Evolutionary conservation across 2,329 filamentous ascomycete species (phyloP).

Genomic region (Beauveria asiatica): DNA sequence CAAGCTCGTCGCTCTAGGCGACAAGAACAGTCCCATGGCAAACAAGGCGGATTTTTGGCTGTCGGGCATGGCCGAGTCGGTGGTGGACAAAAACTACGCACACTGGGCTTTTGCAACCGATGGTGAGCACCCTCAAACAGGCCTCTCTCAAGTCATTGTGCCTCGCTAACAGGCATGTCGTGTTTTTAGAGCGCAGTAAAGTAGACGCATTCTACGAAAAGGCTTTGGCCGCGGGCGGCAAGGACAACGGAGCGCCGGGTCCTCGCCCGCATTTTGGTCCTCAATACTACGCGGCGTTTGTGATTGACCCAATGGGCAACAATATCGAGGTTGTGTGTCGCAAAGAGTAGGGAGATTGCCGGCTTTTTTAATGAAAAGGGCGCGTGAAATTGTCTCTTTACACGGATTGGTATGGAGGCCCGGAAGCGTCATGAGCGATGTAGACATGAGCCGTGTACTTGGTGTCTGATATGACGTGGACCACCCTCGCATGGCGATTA

Average conservation of each 20-base stretch:
- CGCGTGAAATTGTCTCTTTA: neutral
- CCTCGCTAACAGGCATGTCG: no score
- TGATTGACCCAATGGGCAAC: conserved; percentile 36
- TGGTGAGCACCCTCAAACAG: neutral
- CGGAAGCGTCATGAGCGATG: no score
- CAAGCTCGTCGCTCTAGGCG: conserved; percentile 5
- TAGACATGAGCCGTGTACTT: no score
- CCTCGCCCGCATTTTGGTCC: conserved; percentile 29
- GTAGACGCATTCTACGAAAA: conserved; percentile 34
- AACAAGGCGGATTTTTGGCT: conserved; percentile 11
- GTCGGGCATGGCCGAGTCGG: conserved; percentile 2
- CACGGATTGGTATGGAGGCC: no score
- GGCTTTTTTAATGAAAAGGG: no score
- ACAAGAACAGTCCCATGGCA: neutral
- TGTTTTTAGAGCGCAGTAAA: conserved; percentile 23
- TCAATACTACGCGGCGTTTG: conserved; percentile 38
- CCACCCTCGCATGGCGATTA: no score
- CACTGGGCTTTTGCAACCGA: conserved; percentile 8
- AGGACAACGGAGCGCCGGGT: conserved; percentile 35
- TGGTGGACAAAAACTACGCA: neutral
- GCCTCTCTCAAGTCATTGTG: no score
- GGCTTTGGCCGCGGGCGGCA: conserved; percentile 30
- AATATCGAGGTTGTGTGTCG: conserved; percentile 35
- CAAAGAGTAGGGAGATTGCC: neutral
- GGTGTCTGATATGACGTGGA: no score